A percentile compares a stretch with the other conserved stretches of the same genome.
These are phyloP conservation scores for Populus hybrid DNA, from an alignment of 441 rosid genomes.

Conservation along the genomic window DNA sequence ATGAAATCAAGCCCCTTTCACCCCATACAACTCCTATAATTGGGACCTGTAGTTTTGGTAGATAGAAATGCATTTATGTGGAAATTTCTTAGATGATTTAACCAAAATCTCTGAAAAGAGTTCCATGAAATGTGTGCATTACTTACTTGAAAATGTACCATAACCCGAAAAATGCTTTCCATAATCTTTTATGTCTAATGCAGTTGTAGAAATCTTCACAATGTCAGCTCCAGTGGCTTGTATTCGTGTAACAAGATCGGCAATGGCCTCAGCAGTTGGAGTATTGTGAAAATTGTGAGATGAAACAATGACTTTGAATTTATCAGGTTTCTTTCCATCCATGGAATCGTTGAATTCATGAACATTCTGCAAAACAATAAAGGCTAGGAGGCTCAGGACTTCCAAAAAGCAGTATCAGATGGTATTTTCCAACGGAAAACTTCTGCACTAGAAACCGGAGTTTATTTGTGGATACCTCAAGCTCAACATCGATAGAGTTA, in stretches of 20 bases:
- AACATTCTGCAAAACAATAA: slow-evolving; percentile 54
- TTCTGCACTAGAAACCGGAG: not conserved
- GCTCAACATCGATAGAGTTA: slow-evolving; percentile 85
- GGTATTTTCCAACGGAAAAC: not conserved
- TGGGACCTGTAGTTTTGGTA: slow-evolving; percentile 63
- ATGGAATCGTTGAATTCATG: slow-evolving; percentile 54
- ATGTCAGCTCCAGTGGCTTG: slow-evolving; percentile 90
- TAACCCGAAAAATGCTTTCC: slow-evolving; percentile 74
- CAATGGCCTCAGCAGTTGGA: slow-evolving; percentile 73
- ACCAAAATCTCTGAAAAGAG: not conserved
- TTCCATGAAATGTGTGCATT: slow-evolving; percentile 12
- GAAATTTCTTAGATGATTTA: not conserved
- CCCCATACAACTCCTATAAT: slow-evolving; percentile 86
- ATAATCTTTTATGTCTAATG: slow-evolving; percentile 74
- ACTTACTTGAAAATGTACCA: slow-evolving; percentile 82
- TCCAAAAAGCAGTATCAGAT: not conserved
- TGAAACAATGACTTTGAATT: slow-evolving; percentile 70
- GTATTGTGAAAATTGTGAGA: slow-evolving; percentile 80
- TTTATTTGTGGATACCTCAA: slow-evolving; percentile 51
- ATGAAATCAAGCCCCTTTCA: slow-evolving; percentile 82
- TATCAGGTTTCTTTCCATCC: slow-evolving; percentile 58
- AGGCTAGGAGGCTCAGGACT: not conserved
- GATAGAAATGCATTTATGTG: not conserved
- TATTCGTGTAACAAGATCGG: slow-evolving; percentile 63
- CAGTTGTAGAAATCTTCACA: slow-evolving; percentile 88